phyloP scores from a whole-genome alignment of 2,329 filamentous ascomycete genomes.

The Xylaria arbuscula region DNA sequence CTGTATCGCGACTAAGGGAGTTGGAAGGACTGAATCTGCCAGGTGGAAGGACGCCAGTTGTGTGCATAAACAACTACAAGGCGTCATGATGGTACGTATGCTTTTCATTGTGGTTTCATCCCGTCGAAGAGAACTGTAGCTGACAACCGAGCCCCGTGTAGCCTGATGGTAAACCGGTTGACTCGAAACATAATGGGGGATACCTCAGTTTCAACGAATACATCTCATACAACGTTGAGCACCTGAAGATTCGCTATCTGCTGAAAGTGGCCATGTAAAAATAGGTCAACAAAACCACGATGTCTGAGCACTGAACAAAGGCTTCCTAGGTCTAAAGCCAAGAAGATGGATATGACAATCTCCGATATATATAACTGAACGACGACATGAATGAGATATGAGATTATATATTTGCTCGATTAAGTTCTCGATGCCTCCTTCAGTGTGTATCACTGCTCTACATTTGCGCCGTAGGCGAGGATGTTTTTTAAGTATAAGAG shows the following conservation, averaged over 20 bases:
- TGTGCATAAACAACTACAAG: constrained; percentile 71
- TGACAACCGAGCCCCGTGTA: background rate
- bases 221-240: constrained; percentile 74
- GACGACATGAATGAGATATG: too few species aligned
- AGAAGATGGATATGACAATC: too few species aligned
- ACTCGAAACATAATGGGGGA: constrained; percentile 56
- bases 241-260: constrained; percentile 75
- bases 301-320: too few species aligned
- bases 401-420: too few species aligned
- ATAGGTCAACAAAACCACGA: too few species aligned
- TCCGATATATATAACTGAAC: too few species aligned
- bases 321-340: too few species aligned
- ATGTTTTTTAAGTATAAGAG: too few species aligned
- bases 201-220: constrained; percentile 75
- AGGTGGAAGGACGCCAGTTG: constrained; percentile 78
- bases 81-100: constrained; percentile 72
- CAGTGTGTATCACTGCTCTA: too few species aligned
- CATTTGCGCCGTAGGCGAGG: too few species aligned
- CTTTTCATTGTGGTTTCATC: background rate
- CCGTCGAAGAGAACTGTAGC: background rate
- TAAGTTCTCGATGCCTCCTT: too few species aligned
- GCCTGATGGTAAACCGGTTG: constrained; percentile 54
- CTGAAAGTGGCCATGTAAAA: constrained; percentile 53
- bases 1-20: constrained; percentile 74
- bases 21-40: constrained; percentile 69